Evolutionary conservation across 257 asterid species (phyloP).

Genomic region (Eucommia ulmoides): DNA sequence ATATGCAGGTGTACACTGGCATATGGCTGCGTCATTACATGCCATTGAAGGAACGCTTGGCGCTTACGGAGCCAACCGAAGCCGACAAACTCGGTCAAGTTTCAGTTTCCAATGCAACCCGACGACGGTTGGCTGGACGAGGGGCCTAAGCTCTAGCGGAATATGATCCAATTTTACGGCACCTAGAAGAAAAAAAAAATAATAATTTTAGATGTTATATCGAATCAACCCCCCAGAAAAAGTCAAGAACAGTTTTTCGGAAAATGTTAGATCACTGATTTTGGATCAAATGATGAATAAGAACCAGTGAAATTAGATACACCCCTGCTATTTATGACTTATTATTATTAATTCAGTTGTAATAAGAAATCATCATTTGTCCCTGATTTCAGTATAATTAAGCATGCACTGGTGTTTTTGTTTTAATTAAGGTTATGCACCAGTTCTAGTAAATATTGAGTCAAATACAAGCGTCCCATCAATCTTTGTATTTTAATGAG

Average conservation of each 20-base stretch:
- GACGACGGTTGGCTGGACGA: conserved; percentile 82
- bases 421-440: too few relatives aligned
- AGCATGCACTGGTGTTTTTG: too few relatives aligned
- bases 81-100: conserved; percentile 75
- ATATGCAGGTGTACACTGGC: conserved; percentile 97
- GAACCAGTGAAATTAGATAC: too few relatives aligned
- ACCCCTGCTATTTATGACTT: too few relatives aligned
- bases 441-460: too few relatives aligned
- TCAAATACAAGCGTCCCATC: too few relatives aligned
- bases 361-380: too few relatives aligned
- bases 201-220: not conserved
- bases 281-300: too few relatives aligned
- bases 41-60: conserved; percentile 57
- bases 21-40: conserved; percentile 74
- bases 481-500: too few relatives aligned
- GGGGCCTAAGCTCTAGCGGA: conserved; percentile 31
- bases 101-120: conserved; percentile 76
- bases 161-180: not conserved
- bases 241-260: too few relatives aligned
- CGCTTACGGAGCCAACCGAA: conserved; percentile 17
- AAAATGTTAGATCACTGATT: not conserved
- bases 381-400: too few relatives aligned
- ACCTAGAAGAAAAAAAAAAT: not conserved
- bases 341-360: too few relatives aligned
- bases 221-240: not conserved